Evolutionary conservation across 2,329 filamentous ascomycete species (phyloP).

Genomic region (Thielaviopsis populi): DNA sequence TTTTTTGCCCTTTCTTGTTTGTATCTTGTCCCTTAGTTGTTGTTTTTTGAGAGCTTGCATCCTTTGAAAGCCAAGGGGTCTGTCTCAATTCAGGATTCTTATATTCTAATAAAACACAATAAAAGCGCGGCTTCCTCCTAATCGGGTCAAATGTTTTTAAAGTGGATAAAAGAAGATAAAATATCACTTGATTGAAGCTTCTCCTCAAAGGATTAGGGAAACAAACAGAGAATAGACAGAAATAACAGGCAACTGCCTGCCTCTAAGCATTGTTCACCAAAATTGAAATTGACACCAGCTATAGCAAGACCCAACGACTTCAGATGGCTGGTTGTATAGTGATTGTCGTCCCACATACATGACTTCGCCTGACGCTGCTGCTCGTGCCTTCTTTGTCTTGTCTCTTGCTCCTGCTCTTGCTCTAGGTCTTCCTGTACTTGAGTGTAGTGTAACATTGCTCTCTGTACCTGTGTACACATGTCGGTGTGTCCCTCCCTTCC

Average conservation of each 20-base stretch:
- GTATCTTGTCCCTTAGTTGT: background rate
- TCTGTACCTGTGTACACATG: background rate
- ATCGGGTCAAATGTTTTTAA: background rate
- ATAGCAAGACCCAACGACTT: background rate
- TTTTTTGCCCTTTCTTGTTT: background rate
- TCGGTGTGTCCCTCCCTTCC: background rate
- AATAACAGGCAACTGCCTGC: background rate
- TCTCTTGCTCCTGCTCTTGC: too few species aligned
- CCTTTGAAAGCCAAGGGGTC: background rate
- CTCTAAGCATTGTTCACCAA: background rate
- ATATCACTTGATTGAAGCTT: background rate
- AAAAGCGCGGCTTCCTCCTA: background rate
- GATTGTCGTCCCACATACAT: background rate
- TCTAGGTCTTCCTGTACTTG: background rate
- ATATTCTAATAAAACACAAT: background rate
- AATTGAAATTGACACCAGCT: background rate
- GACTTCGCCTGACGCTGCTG: background rate
- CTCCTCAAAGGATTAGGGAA: background rate
- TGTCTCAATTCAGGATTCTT: background rate
- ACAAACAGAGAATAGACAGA: background rate
- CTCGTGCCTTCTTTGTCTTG: background rate
- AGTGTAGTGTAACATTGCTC: background rate
- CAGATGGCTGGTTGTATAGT: background rate
- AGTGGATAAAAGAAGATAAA: background rate
- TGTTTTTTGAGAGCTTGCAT: conserved; percentile 1